Percentiles rank a stretch among this genome's conserved stretches.
These are phyloP conservation scores for Mucor sp. DNA, from an alignment of 371 early-diverging fungal genomes.

Conservation along the genomic window DNA sequence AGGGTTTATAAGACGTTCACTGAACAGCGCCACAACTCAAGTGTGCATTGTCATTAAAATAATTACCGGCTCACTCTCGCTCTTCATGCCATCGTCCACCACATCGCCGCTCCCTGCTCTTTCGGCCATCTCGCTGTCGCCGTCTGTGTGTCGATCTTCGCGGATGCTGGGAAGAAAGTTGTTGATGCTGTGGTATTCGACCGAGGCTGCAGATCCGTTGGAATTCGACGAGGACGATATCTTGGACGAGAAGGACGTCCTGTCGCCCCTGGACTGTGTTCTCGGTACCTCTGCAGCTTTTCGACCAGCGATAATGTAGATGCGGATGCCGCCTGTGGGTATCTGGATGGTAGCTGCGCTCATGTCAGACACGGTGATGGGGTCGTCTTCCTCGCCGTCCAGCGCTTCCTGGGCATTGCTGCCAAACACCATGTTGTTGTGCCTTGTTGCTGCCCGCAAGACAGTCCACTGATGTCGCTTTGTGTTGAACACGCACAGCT, in stretches of 20 bases:
- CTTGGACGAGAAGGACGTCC: background rate
- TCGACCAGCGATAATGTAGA: slow-evolving; percentile 20
- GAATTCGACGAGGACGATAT: background rate
- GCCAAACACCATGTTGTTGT: background rate
- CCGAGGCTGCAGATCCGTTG: background rate
- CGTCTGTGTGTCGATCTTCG: background rate
- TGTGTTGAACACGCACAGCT: slow-evolving; percentile 23
- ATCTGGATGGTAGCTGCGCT: slow-evolving; percentile 7
- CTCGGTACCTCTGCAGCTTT: slow-evolving; percentile 16
- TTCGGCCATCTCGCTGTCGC: background rate
- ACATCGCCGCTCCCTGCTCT: background rate
- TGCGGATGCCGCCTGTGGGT: slow-evolving; percentile 1
- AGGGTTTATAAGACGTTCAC: too few relatives aligned
- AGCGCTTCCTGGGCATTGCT: background rate
- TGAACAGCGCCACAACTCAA: background rate
- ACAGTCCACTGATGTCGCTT: slow-evolving; percentile 15
- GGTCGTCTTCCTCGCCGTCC: slow-evolving; percentile 7
- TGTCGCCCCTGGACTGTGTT: background rate
- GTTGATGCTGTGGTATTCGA: background rate
- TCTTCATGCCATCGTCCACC: background rate
- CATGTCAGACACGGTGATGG: slow-evolving; percentile 22
- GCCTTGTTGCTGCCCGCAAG: background rate
- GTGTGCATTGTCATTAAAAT: background rate
- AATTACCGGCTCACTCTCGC: background rate
- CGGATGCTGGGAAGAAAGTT: background rate